Conservation (phyloP, 208 protist species). For the Strigomonas culicis region DNA sequence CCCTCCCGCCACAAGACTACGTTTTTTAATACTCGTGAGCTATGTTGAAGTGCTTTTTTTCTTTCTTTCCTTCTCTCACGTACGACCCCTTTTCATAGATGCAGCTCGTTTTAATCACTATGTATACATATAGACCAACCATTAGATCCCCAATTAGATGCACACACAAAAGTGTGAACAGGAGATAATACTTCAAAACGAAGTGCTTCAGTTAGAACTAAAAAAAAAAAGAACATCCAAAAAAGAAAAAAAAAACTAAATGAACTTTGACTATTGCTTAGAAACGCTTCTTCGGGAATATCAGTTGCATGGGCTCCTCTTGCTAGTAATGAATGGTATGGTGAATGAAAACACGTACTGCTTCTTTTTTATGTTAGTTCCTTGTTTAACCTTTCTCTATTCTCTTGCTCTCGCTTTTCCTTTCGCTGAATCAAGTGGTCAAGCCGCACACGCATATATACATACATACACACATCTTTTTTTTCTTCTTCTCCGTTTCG, state of each 20-base stretch:
- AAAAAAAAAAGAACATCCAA: background rate
- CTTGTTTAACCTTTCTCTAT: slow-evolving; percentile 1
- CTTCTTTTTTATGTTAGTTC: background rate
- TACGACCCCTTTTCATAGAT: too few relatives aligned
- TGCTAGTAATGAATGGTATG: background rate
- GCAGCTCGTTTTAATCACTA: too few relatives aligned
- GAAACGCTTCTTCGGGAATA: too few relatives aligned
- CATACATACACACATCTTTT: background rate
- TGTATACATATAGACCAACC: too few relatives aligned
- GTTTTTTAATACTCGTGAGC: too few relatives aligned
- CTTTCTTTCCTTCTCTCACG: too few relatives aligned
- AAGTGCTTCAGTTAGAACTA: background rate
- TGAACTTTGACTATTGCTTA: background rate
- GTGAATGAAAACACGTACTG: background rate
- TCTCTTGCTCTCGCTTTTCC: background rate
- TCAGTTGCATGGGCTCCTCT: too few relatives aligned
- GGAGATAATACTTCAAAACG: too few relatives aligned
- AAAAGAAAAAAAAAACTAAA: background rate
- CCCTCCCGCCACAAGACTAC: too few relatives aligned
- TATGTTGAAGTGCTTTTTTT: too few relatives aligned
- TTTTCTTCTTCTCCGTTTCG: background rate
- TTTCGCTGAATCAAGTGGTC: background rate
- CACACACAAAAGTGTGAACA: too few relatives aligned
- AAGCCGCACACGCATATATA: background rate
- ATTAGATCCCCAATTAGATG: too few relatives aligned